Evolutionary conservation across 148 eudicot genomes (phyloP).

Genomic region (Silene uniflora): DNA sequence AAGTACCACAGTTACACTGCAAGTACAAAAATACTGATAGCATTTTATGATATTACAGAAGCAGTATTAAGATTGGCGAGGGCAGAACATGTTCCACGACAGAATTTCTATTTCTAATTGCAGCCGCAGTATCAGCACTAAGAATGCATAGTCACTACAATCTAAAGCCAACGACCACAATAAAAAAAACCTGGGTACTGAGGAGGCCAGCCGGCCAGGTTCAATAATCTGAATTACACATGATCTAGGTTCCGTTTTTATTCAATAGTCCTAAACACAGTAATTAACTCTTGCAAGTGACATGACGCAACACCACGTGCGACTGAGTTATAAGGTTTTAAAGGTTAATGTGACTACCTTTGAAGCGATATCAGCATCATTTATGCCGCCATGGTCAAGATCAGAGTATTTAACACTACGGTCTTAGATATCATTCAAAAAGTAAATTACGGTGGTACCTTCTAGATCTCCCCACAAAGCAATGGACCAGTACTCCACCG

Average conservation of each 20-base stretch:
- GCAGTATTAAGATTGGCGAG: background rate
- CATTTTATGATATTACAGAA: background rate
- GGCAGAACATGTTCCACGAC: background rate
- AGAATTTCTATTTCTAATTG: background rate
- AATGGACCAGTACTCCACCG: slow-evolving; percentile 85
- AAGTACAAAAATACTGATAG: slow-evolving; percentile 2
- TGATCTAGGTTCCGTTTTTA: background rate
- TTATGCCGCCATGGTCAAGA: background rate
- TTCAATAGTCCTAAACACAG: background rate
- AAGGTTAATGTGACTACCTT: background rate
- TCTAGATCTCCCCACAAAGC: slow-evolving; percentile 92
- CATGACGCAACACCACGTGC: background rate
- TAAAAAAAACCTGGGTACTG: too few species aligned
- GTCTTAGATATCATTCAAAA: background rate
- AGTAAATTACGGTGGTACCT: slow-evolving; percentile 42
- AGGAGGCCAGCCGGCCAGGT: too few species aligned
- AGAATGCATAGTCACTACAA: too few species aligned
- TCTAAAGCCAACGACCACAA: too few species aligned
- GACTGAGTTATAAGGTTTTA: background rate
- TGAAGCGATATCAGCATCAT: background rate
- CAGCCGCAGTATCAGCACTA: background rate
- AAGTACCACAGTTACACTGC: slow-evolving; percentile 76
- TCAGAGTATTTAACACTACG: background rate
- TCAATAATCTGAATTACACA: background rate
- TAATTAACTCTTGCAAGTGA: background rate